Evolutionary conservation across 139 green algal genomes (phyloP), one percentile per base, ranked within the genome.

Genomic region (Micractinium sp.): DNA sequence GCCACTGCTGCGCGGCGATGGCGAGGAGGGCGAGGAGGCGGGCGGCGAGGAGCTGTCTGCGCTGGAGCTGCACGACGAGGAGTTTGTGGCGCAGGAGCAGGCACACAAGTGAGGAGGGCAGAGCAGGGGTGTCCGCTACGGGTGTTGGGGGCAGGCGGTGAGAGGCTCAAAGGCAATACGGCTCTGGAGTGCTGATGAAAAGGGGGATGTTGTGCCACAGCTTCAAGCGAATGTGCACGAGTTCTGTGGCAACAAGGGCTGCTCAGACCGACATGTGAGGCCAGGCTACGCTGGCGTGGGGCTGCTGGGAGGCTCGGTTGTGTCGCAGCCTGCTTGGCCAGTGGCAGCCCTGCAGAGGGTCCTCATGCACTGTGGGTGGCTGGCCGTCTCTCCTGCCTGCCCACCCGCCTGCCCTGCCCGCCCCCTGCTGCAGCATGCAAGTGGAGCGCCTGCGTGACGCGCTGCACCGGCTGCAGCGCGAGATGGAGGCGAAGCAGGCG

Each of bases 81-180:
- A 94, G 90, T 91, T 83, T 83, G 87, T 78, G 47, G 89, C 85
- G 20, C 85, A 87, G 56, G 91, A 94, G 81, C 89, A 93, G 31
- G 90, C 87, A 31, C 88, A 93, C 82, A 87, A 53, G 90, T 90
- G 29, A 25, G 39, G 69, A 76, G 69, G 69, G 69, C 2, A 22
- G 69, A 16, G 47, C 47, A 9, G 5, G 20, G 20, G 63, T 71
- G n/a, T n/a, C n/a, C n/a, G n/a, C n/a, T n/a, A n/a, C n/a, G n/a
- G n/a, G n/a, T 71, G 63, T 71, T 16, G 60, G 63, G 20, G 22
- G 63, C 63, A 2, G 9, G 13, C 20, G 63, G 63, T 2, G n/a
- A 25, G 20, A 23, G 22, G 63, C 63, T 71, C 14, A 29, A 29
- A 23, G 63, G 20, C 22, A 27, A 23, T 12, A 12, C 22, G 14